Conservation (phyloP, 768 basidiomycete genomes). For the Dioszegia aurantiaca region DNA sequence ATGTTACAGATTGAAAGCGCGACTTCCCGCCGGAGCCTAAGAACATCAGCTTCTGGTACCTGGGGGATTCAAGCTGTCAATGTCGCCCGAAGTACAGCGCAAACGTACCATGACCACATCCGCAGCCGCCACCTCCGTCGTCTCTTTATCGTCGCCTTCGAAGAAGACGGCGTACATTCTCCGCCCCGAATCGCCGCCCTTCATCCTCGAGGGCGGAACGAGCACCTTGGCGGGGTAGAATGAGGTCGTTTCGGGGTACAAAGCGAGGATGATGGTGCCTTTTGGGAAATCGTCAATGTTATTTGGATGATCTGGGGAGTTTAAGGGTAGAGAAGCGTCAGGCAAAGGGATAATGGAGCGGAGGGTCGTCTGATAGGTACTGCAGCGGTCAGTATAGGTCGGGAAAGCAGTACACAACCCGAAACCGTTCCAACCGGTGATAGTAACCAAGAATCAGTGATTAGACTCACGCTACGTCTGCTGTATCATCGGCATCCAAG, state of each 20-base stretch:
- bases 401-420: background rate
- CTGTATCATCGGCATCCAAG: slow-evolving; percentile 51
- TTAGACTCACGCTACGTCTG: slow-evolving; percentile 20
- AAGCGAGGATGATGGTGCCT: slow-evolving; percentile 50
- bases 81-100: background rate
- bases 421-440: background rate
- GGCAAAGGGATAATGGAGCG: slow-evolving; percentile 54
- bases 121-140: slow-evolving; percentile 32
- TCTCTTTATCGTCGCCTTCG: slow-evolving; percentile 46
- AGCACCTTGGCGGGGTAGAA: slow-evolving; percentile 54
- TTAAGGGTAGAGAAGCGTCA: slow-evolving; percentile 40
- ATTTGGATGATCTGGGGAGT: slow-evolving; percentile 48
- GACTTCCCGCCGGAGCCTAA: no score
- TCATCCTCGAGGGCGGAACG: slow-evolving; percentile 33
- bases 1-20: no score
- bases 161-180: slow-evolving; percentile 41
- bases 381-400: slow-evolving; percentile 14
- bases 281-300: slow-evolving; percentile 47
- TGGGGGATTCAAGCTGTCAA: no score
- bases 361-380: slow-evolving; percentile 52
- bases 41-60: background rate
- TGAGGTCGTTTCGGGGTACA: slow-evolving; percentile 55
- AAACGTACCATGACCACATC: slow-evolving; percentile 46
- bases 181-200: slow-evolving; percentile 21
- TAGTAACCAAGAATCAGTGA: background rate